Evolutionary conservation across 768 basidiomycete genomes (phyloP), one percentile per base, ranked within the genome.

Genomic region (Amyloporia xantha): DNA sequence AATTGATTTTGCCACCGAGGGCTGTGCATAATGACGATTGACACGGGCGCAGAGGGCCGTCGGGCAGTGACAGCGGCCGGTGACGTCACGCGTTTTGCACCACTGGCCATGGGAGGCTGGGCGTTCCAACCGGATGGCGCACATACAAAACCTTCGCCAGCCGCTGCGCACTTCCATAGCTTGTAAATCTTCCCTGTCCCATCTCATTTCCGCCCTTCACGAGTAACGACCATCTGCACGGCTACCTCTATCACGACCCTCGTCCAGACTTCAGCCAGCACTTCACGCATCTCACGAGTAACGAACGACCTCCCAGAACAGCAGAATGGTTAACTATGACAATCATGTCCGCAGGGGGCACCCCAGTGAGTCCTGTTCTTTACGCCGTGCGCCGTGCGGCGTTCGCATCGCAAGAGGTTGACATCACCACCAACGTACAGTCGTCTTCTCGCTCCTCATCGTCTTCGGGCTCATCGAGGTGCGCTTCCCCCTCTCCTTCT

Each of bases 391-490:
- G 13, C 17, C 27, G 21, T 15, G 11, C 17, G 6, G n/a, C 44
- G n/a, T n/a, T n/a, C n/a, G n/a, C n/a, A n/a, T n/a, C n/a, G n/a
- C n/a, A n/a, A n/a, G n/a, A n/a, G n/a, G n/a, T n/a, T n/a, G n/a
- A n/a, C n/a, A n/a, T 28, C 10, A 43, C 45, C 17, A 4, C 23
- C 17, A 11, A 5, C 5, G 37, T 11, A 4, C 50, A 78, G 76
- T 77, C 59, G 68, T 77, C 52, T 76, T 83, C 59, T 67, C 71
- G 46, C 55, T 82, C 49, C 66, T 81, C 48, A 66, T 83, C 44
- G n/a, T 82, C 39, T 78, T 84, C 63, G 72, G 74, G 26, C 75
- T 84, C 55, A 78, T 89, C 54, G 79, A 86, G 71, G 86, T 82
- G 46, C 15, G 69, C 55, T 10, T 2, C 33, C 23, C 13, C 3